These are phyloP conservation scores for Fusarium chlamydosporum DNA, from an alignment of 2,329 filamentous ascomycete genomes.

Conservation along the genomic window DNA sequence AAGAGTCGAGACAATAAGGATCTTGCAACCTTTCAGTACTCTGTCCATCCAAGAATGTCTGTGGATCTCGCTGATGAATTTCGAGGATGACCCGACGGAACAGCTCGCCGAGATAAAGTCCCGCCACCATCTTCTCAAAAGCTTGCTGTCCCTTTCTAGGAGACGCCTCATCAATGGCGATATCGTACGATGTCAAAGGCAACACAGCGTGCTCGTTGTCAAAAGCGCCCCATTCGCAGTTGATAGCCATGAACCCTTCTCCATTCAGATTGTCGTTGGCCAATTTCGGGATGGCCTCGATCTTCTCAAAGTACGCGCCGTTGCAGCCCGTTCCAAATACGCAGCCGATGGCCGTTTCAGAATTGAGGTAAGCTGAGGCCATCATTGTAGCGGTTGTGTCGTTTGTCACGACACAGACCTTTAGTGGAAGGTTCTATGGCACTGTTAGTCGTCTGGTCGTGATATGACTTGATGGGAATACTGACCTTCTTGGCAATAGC, in stretches of 20 bases:
- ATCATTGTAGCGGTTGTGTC: slow-evolving; percentile 98
- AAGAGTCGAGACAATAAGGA: slow-evolving; percentile 90
- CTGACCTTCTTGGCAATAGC: slow-evolving; percentile 73
- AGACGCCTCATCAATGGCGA: slow-evolving; percentile 89
- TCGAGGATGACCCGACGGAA: slow-evolving; percentile 90
- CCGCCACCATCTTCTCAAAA: slow-evolving; percentile 98
- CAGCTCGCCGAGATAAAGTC: slow-evolving; percentile 93
- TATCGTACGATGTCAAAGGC: slow-evolving; percentile 87
- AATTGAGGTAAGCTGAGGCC: slow-evolving; percentile 94
- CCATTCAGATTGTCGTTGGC: slow-evolving; percentile 88
- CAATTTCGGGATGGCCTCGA: slow-evolving; percentile 91
- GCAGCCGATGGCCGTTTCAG: slow-evolving; percentile 92
- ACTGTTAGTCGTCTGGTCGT: not conserved
- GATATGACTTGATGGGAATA: not conserved
- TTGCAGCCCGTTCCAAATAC: slow-evolving; percentile 99
- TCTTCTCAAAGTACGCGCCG: slow-evolving; percentile 96
- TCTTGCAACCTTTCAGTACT: slow-evolving; percentile 76
- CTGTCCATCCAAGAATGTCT: not conserved
- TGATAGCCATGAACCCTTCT: slow-evolving; percentile 86
- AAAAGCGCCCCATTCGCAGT: slow-evolving; percentile 97
- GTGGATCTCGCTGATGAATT: slow-evolving; percentile 74
- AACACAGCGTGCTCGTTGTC: slow-evolving; percentile 93
- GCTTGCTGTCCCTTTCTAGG: slow-evolving; percentile 95
- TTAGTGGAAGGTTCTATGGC: slow-evolving; percentile 86
- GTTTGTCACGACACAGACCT: slow-evolving; percentile 92